Evolutionary conservation across 2,329 filamentous ascomycete genomes (phyloP), one percentile per base, ranked within the genome.

Genomic region (Fusarium incarnatum): DNA sequence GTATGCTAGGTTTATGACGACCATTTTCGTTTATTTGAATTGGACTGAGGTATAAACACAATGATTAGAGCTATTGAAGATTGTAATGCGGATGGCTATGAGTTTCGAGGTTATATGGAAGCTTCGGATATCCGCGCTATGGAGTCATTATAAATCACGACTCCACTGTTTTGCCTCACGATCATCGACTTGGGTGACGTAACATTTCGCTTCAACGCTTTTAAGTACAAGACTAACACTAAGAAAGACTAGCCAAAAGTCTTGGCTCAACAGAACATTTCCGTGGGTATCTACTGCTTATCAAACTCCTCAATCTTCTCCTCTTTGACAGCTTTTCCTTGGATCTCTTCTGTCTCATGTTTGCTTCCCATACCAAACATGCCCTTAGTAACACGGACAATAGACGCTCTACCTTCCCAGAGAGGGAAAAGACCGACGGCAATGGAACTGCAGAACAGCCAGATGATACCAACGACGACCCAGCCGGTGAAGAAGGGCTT

Each of bases 341-440:
- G 56, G 2, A 67, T 62, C 20, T 62, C 62, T 12, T 67, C 56
- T 1, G 56, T 49, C 0, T 20, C 3, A 2, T 41, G 12, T 8
- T 50, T 11, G 16, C 20, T 23, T 77, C 58, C 49, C 58, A 54
- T 68, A 18, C 69, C 69, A 23, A 73, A 27, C 34, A 72, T 72
- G 3, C 70, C 70, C 54, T 58, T 72, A 0, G 50, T 58, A n/a
- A 72, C 70, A 3, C 70, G 67, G 8, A 66, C 1, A 32, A 72
- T 54, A 16, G 67, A 70, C 1, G 67, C 41, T 20, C 94, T 83
- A 0, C 94, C 93, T 77, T 97, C 93, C 79, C 87, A 96, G 2
- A 96, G 81, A 9, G 94, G 94, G 79, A 91, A 97, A 0, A 97
- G 41, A 0, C 93, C 93, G 0, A 97, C 93, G 12, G 89, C 91